phyloP scores from a whole-genome alignment of 2,329 filamentous ascomycete species.

The Pezicula rhizophila region DNA sequence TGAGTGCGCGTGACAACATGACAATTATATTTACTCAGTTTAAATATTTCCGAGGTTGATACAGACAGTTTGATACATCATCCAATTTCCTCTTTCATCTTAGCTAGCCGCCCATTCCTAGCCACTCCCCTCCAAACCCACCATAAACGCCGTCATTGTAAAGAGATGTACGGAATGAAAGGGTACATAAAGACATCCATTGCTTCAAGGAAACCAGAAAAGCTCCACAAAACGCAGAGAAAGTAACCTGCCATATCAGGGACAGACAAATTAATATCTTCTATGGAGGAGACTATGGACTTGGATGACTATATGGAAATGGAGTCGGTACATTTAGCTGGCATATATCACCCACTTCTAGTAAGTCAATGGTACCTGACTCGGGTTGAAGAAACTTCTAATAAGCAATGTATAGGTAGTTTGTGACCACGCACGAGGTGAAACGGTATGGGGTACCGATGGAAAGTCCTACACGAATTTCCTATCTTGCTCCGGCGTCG shows the following conservation, averaged over 20 bases:
- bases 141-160: background rate
- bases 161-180: background rate
- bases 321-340: background rate
- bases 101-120: background rate
- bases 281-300: background rate
- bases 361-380: background rate
- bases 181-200: background rate
- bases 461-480: background rate
- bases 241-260: background rate
- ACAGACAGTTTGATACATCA: no score
- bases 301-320: background rate
- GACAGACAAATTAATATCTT: background rate
- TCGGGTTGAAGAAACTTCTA: background rate
- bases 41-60: no score
- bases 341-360: background rate
- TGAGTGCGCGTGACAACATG: no score
- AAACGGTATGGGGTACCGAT: background rate
- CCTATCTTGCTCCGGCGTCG: background rate
- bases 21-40: no score
- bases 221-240: background rate
- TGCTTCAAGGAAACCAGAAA: no score
- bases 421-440: background rate
- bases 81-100: background rate
- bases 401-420: background rate
- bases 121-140: background rate